These are phyloP conservation scores for Lagenidium giganteum DNA, from an alignment of 352 stramenopile species.

Conservation along the genomic window DNA sequence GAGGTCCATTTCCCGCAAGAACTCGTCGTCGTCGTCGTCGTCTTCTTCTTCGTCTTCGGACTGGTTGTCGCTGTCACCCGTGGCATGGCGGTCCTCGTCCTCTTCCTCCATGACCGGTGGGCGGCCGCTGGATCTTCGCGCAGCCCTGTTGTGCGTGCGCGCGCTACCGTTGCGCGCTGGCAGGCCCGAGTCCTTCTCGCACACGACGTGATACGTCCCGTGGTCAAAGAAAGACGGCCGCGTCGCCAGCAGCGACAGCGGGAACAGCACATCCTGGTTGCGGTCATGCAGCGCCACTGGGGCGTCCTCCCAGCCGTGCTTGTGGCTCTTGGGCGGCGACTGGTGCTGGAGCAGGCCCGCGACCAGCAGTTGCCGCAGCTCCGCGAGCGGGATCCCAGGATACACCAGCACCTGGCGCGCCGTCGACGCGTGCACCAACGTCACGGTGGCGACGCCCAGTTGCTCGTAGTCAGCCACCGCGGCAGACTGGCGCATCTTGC, in stretches of 20 bases:
- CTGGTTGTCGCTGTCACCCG: no score
- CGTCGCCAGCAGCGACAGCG: constrained; percentile 57
- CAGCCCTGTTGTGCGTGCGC: no score
- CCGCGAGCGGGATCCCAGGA: constrained; percentile 2
- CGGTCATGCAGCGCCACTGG: constrained; percentile 24
- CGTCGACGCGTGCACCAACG: constrained; percentile 2
- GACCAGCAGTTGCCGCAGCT: constrained; percentile 9
- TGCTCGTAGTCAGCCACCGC: no score
- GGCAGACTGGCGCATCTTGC: no score
- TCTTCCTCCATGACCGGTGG: no score
- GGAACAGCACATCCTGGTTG: constrained; percentile 42
- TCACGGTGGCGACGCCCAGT: not conserved
- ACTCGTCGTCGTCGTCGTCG: constrained; percentile 28
- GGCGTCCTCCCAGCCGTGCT: no score
- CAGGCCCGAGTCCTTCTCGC: not conserved
- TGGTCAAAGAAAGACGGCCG: constrained; percentile 47
- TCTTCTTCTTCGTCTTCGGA: constrained; percentile 5
- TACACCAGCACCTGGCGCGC: constrained; percentile 13
- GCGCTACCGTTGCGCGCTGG: no score
- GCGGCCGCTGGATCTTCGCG: no score
- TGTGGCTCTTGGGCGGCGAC: no score
- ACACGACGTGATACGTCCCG: constrained; percentile 40
- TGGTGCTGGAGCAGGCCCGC: not conserved
- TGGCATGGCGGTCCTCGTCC: no score
- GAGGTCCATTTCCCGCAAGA: constrained; percentile 58